Conservation (phyloP, 2,329 filamentous ascomycete species). For the Colletotrichum filicis region DNA sequence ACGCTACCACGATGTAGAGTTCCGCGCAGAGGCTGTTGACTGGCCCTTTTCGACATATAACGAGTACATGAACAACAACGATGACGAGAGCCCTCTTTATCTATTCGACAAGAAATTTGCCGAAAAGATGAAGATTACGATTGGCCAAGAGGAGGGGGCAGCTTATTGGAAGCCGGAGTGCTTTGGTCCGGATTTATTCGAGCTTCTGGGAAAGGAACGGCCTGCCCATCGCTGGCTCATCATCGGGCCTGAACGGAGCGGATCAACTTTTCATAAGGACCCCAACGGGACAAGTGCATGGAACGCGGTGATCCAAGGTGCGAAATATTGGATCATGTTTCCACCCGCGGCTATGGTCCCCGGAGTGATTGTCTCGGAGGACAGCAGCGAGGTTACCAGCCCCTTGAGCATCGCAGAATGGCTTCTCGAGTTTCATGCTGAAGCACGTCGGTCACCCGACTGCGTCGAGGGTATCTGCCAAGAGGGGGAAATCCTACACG, state of each 20-base stretch:
- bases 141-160: constrained; percentile 62
- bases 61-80: constrained; percentile 81
- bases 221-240: constrained; percentile 95
- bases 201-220: constrained; percentile 78
- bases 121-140: constrained; percentile 81
- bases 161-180: constrained; percentile 85
- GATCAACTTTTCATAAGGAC: constrained; percentile 94
- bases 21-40: constrained; percentile 93
- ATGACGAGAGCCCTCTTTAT: constrained; percentile 91
- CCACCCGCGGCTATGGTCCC: constrained; percentile 82
- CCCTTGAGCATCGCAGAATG: constrained; percentile 98
- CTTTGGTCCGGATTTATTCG: constrained; percentile 89
- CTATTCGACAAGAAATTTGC: constrained; percentile 90
- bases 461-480: constrained; percentile 88
- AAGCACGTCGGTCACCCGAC: constrained; percentile 79
- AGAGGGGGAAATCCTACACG: constrained; percentile 88
- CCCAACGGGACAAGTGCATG: constrained; percentile 82
- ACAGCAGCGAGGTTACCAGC: constrained; percentile 92
- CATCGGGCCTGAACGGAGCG: constrained; percentile 85
- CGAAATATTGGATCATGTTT: constrained; percentile 99
- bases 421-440: constrained; percentile 87
- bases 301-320: constrained; percentile 91
- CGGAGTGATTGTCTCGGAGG: constrained; percentile 88
- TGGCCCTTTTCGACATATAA: constrained; percentile 87
- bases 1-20: constrained; percentile 74